These are phyloP conservation scores for Lachnellula willkommii DNA, from an alignment of 2,329 filamentous ascomycete genomes.

Conservation along the genomic window DNA sequence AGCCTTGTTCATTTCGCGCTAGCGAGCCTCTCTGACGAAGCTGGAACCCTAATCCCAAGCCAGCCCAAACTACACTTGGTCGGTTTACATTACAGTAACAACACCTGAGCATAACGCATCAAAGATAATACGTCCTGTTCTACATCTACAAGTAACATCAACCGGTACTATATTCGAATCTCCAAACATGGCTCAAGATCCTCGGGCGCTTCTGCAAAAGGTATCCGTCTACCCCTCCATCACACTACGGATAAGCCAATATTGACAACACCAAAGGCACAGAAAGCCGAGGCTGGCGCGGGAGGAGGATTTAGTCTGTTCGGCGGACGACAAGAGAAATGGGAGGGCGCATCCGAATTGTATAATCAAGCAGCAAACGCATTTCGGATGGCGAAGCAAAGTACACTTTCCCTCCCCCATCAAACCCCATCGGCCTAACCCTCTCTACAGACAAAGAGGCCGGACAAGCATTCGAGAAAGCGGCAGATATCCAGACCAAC, in stretches of 20 bases:
- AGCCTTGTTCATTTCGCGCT: background rate
- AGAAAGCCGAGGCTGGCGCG: constrained; percentile 72
- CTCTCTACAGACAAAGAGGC: constrained; percentile 66
- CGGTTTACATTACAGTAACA: background rate
- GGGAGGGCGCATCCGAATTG: constrained; percentile 80
- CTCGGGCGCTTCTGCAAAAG: constrained; percentile 72
- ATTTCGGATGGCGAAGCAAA: constrained; percentile 80
- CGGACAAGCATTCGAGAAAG: constrained; percentile 78
- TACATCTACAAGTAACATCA: constrained; percentile 2
- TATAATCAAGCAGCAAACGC: constrained; percentile 88
- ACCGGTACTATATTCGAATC: background rate
- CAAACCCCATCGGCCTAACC: constrained; percentile 3
- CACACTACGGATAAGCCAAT: constrained; percentile 16
- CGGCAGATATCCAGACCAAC: constrained; percentile 71
- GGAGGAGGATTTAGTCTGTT: constrained; percentile 84
- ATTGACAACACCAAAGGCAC: constrained; percentile 57
- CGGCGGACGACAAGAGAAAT: constrained; percentile 80
- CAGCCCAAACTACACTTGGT: background rate
- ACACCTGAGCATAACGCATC: constrained; percentile 9
- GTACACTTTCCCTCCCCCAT: constrained; percentile 42
- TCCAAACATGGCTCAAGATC: constrained; percentile 66
- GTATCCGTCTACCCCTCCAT: constrained; percentile 41
- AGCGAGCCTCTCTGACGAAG: background rate
- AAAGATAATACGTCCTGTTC: background rate
- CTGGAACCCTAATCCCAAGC: background rate